Evolutionary conservation across 2,329 filamentous ascomycete species (phyloP), one percentile per base, ranked within the genome.

Genomic region (Trichothecium roseum): DNA sequence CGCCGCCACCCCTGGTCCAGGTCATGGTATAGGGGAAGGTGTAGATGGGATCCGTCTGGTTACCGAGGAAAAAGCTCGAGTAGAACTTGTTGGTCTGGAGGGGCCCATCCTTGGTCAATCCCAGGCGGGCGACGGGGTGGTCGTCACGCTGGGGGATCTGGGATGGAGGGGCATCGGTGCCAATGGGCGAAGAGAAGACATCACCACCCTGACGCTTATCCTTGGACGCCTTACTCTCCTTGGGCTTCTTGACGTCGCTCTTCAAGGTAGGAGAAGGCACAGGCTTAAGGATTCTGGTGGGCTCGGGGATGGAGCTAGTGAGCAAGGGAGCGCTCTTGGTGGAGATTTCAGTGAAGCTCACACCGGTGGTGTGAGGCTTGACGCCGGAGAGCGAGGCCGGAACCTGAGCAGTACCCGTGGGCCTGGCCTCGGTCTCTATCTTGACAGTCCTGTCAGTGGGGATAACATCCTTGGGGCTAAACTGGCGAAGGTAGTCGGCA

Each of bases 41-140:
- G 59, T 81, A 94, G 1, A 78, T 68, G 1, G 80, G 71, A 8
- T 71, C 70, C 4, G 66, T 73, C 55, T 94, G 86, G 31, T 68
- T 69, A 4, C 78, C 81, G 0, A 95, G 65, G 54, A 86, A 86
- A 42, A 91, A 76, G 49, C 89, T 91, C 45, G 79, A 69, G 47
- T 84, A 85, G 54, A 87, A 88, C 50, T 84, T 88, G 64, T 88
- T 89, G 18, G 84, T 89, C 34, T 74, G 64, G 31, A 84, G 60
- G 4, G 78, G 73, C 1, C 55, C 53, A 1, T 55, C 46, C 15
- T 62, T 55, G 24, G 46, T 53, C 30, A 81, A 62, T 7, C 72
- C 73, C 18, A 63, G 52, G 13, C 71, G 66, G 28, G 68, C 56
- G 18, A 74, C 72, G 0, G 78, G 78, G 43, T 82, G 78, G 42